These are phyloP conservation scores for Teunomyces lycoperdinae DNA, from an alignment of 805 yeast species.

Conservation along the genomic window DNA sequence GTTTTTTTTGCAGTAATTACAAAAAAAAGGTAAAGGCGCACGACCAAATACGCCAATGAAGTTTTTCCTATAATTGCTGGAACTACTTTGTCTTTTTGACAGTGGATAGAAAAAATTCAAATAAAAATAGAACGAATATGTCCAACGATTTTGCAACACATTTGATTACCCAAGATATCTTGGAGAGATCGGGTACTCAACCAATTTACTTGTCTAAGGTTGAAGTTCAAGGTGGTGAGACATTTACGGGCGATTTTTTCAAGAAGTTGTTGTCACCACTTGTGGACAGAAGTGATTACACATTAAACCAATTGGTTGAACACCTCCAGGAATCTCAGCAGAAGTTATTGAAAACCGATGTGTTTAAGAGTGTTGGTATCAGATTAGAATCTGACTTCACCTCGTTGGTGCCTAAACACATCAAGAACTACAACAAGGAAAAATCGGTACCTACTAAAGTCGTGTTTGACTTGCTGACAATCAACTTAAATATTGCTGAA, in stretches of 20 bases:
- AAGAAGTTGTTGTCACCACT: constrained; percentile 45
- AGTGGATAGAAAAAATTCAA: no score
- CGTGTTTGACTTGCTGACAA: constrained; percentile 36
- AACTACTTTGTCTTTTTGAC: not conserved
- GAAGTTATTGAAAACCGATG: constrained; percentile 42
- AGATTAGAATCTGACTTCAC: constrained; percentile 41
- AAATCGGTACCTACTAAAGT: constrained; percentile 47
- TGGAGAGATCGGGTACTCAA: constrained; percentile 28
- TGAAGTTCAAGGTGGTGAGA: constrained; percentile 42
- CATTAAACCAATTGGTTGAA: constrained; percentile 40
- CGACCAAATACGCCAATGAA: constrained; percentile 1
- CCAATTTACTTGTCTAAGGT: constrained; percentile 35
- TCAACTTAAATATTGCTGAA: constrained; percentile 35
- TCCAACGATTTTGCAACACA: constrained; percentile 4
- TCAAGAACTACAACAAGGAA: constrained; percentile 32
- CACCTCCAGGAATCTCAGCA: constrained; percentile 29
- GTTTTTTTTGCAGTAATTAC: not conserved
- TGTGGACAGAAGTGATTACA: constrained; percentile 37
- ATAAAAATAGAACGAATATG: not conserved
- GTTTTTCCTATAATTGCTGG: not conserved
- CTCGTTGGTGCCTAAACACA: constrained; percentile 19
- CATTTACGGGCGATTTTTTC: constrained; percentile 46
- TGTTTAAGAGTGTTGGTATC: constrained; percentile 40
- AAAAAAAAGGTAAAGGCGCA: not conserved
- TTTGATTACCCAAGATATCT: constrained; percentile 25